Percentiles rank a stretch among this genome's conserved stretches.
Evolutionary conservation across 257 asterid genomes (phyloP).

Genomic region (Lantana camara): DNA sequence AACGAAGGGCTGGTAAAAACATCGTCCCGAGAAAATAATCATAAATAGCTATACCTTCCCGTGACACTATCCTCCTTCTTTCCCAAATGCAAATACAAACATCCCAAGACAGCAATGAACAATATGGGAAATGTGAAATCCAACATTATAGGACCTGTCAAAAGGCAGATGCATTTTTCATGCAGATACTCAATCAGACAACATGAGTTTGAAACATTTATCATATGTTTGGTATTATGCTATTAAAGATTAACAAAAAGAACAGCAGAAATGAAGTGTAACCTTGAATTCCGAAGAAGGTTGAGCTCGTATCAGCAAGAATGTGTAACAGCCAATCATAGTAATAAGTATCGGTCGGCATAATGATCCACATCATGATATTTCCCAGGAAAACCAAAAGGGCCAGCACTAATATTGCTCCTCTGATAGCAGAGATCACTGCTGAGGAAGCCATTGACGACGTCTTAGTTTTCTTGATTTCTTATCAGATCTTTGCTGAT

Average conservation of each 20-base stretch:
- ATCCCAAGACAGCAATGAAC: constrained; percentile 93
- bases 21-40: background rate
- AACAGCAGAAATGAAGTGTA: background rate
- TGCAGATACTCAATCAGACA: background rate
- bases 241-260: background rate
- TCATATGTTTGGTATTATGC: too few species aligned
- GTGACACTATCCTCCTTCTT: constrained; percentile 35
- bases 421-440: constrained; percentile 44
- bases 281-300: constrained; percentile 95
- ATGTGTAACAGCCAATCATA: constrained; percentile 76
- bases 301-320: constrained; percentile 67
- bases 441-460: constrained; percentile 43
- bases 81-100: constrained; percentile 76
- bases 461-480: background rate
- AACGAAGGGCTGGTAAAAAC: background rate
- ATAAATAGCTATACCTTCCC: too few species aligned
- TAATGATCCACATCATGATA: constrained; percentile 94
- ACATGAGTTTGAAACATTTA: background rate
- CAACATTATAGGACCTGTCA: constrained; percentile 80
- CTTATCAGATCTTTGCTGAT: background rate
- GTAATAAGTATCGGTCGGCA: constrained; percentile 96
- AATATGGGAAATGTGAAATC: constrained; percentile 89
- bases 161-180: background rate
- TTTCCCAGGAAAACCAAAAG: constrained; percentile 80
- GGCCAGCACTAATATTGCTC: constrained; percentile 55